Base-by-base conservation (phyloP, 2,329 filamentous ascomycete species). In the Aureobasidium sp. region DNA sequence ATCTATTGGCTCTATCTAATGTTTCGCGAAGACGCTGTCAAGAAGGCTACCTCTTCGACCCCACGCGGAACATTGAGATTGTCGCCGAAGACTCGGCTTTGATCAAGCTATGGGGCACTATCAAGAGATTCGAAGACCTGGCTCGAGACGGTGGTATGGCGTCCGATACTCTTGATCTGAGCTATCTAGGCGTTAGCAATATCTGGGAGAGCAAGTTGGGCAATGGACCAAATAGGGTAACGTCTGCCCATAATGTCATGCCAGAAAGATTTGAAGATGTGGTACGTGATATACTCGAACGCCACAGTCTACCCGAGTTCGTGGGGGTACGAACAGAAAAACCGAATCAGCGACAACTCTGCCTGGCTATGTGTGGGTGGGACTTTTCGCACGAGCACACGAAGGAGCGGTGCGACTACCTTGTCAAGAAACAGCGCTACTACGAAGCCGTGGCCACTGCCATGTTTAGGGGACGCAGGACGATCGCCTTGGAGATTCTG, bases 401-500 rank as follows among this genome's bases (percentile, higher is more conserved):
- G 66, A 82, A 75, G 68, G 77, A 68, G 64, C 76, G 67, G 72
- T 86, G 69, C 73, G 71, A 81, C 63, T 72, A 77, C 3, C 74
- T 87, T 12, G 78, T 84, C 12, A 72, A 79, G 6, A 73, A 80
- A 52, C 79, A 79, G 17, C 79, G 74, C n/a, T 83, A 89, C 69
- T 92, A 90, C 55, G 89, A 88, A 79, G 86, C 87, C 12, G 87
- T 91, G 26, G 89, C 89, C 0, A 84, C 88, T 65, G 88, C 89
- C 1, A 78, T 93, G 1, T 90, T 93, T 72, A 83, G 87, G 62
- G 89, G 88, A 13, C 81, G 89, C 68, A 85, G 82, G 36, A 81
- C 85, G 44, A 79, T 86, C 60, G 89, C 89, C 1, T 82, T 92
- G 8, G 81, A 86, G 61, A 83, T 90, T 12, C 80, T 93, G 29